phyloP scores from a whole-genome alignment of 805 yeast species.

The Wickerhamiella parazyma region DNA sequence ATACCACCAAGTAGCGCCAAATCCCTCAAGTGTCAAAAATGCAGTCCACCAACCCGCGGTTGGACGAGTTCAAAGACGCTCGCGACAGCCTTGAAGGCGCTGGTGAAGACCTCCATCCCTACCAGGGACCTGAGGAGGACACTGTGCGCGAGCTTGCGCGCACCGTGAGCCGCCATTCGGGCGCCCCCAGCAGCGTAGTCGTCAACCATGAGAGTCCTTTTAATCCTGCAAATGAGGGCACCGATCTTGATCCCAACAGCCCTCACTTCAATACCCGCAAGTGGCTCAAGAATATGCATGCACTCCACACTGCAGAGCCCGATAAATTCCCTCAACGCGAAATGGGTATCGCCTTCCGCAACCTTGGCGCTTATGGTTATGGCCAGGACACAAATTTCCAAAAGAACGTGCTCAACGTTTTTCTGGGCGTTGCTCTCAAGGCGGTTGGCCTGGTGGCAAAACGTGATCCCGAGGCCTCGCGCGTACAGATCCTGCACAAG shows the following conservation, averaged over 20 bases:
- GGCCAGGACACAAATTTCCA: conserved; percentile 53
- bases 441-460: conserved; percentile 11
- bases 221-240: conserved; percentile 24
- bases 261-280: conserved; percentile 41
- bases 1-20: not conserved
- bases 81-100: not conserved
- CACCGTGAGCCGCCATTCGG: conserved; percentile 1
- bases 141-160: conserved; percentile 7
- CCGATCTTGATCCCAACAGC: conserved; percentile 43
- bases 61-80: not conserved
- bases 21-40: not conserved
- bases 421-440: conserved; percentile 22
- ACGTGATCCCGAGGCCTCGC: not conserved
- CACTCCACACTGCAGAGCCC: conserved; percentile 39
- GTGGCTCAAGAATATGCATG: conserved; percentile 52
- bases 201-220: conserved; percentile 18
- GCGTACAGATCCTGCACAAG: conserved; percentile 17
- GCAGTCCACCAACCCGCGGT: not conserved
- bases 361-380: conserved; percentile 49
- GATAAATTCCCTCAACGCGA: conserved; percentile 45
- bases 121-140: conserved; percentile 8
- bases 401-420: conserved; percentile 38
- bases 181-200: not conserved
- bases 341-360: conserved; percentile 48
- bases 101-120: conserved; percentile 1